Evolutionary conservation across 2,329 filamentous ascomycete species (phyloP).

Genomic region (Aureobasidium subglaciale): DNA sequence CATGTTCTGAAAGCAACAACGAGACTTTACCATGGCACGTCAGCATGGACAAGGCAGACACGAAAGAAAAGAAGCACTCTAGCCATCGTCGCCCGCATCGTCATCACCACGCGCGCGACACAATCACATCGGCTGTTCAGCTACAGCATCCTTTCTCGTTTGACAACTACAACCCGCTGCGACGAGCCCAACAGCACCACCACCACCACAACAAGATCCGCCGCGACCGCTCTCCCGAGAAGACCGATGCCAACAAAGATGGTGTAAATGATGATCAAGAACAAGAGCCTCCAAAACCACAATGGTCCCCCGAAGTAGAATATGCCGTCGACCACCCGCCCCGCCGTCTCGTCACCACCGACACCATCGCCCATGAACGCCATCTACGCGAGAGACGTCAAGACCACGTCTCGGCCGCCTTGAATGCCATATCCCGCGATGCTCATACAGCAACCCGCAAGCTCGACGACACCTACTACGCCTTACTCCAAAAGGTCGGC

Average conservation of each 20-base stretch:
- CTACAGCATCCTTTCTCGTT: constrained; percentile 39
- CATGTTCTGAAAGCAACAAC: background rate
- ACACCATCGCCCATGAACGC: constrained; percentile 34
- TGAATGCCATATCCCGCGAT: constrained; percentile 47
- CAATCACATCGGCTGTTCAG: constrained; percentile 39
- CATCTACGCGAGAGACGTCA: constrained; percentile 33
- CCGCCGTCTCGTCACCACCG: constrained; percentile 23
- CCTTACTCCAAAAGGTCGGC: constrained; percentile 61
- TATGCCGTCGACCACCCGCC: constrained; percentile 10
- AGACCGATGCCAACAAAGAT: background rate
- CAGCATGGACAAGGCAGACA: constrained; percentile 5
- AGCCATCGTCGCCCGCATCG: constrained; percentile 2
- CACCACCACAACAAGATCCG: background rate
- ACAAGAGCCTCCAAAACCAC: background rate
- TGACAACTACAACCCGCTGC: constrained; percentile 33
- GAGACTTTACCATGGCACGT: background rate
- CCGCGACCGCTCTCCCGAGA: background rate
- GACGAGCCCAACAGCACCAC: constrained; percentile 26
- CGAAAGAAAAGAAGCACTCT: constrained; percentile 6
- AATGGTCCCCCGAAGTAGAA: constrained; percentile 10
- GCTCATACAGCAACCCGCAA: constrained; percentile 57
- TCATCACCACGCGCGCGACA: constrained; percentile 24
- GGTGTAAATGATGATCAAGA: background rate
- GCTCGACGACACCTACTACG: constrained; percentile 69
- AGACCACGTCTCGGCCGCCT: constrained; percentile 33